phyloP scores from a whole-genome alignment of 192 early-diverging fungal genomes.

The Linnemannia elongata region DNA sequence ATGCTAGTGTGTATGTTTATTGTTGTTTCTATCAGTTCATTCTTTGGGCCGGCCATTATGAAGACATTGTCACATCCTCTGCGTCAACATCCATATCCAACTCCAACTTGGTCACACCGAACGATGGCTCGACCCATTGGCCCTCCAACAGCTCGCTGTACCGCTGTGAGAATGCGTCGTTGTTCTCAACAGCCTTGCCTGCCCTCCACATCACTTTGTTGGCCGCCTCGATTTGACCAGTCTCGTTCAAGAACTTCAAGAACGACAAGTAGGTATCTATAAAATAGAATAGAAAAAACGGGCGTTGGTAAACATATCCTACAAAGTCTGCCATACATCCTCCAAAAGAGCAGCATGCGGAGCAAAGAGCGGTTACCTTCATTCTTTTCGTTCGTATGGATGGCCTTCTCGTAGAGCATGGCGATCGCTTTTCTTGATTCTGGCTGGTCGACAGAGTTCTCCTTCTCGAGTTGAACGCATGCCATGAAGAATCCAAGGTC shows the following conservation, averaged over 20 bases:
- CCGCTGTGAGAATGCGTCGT: conserved; percentile 64
- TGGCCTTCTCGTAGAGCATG: conserved; percentile 61
- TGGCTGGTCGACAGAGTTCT: conserved; percentile 13
- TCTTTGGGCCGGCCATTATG: neutral
- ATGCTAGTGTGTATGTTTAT: conserved; percentile 19
- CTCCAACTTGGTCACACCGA: conserved; percentile 22
- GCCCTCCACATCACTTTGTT: conserved; percentile 72
- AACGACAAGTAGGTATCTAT: conserved; percentile 60
- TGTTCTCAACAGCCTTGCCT: conserved; percentile 65
- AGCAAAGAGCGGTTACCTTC: conserved; percentile 53
- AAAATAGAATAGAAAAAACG: neutral
- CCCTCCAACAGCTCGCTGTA: conserved; percentile 45
- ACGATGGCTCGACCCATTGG: conserved; percentile 34
- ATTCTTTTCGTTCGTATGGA: conserved; percentile 58
- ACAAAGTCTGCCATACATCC: neutral
- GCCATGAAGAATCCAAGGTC: conserved; percentile 70
- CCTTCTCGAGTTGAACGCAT: conserved; percentile 73
- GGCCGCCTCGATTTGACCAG: conserved; percentile 62
- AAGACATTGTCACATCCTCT: conserved; percentile 11
- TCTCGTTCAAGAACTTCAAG: conserved; percentile 57
- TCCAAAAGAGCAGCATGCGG: neutral
- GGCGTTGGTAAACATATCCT: neutral
- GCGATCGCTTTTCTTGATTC: conserved; percentile 33
- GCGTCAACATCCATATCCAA: conserved; percentile 38
- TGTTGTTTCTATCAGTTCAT: neutral